Evolutionary conservation across 2,329 filamentous ascomycete species (phyloP), one percentile per base, ranked within the genome.

Genomic region (Hymenoscyphus scutula): DNA sequence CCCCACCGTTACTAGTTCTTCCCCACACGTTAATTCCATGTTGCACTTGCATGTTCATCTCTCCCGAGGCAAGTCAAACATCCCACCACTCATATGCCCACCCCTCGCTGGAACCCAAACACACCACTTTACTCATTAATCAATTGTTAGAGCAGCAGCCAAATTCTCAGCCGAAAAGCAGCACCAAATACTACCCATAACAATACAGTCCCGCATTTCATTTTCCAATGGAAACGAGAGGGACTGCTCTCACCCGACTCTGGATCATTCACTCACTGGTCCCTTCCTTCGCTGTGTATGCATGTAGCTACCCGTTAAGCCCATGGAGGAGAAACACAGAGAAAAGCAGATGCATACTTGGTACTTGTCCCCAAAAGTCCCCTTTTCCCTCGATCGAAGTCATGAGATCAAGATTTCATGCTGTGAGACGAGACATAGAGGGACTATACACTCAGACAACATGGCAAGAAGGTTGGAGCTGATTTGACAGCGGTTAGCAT

Each of bases 241-340:
- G 41, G 41, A 25, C 41, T 48, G 41, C 6, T 11, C 41, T 48
- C 41, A 23, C 41, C 41, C 19, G 41, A 23, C 41, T 23, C 23
- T 48, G 41, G 41, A 8, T 25, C 41, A 23, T 48, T 23, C 41
- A 48, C 41, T 48, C 41, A 48, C 19, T 48, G 41, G 41, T 48
- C 41, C 41, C 41, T 10, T 48, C 41, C 23, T 48, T 23, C n/a
- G 11, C 41, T n/a, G 3, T 25, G 41, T 23, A 23, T 48, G 41
- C 41, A 48, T 48, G 41, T 48, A 48, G 23, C 41, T 48, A 48
- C 41, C 41, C 41, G 41, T 48, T 7, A 48, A n/a, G 38, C 38
- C 8, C 3, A 45, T 19, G 41, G 8, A 23, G n/a, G 23, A 19
- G 38, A 17, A 41, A 7, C 5, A 23, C 41, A 25, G 41, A 23